Evolutionary conservation across 139 green algal species (phyloP), one percentile per base, ranked within the genome.

Genomic region (Pycnococcus provasolii): DNA sequence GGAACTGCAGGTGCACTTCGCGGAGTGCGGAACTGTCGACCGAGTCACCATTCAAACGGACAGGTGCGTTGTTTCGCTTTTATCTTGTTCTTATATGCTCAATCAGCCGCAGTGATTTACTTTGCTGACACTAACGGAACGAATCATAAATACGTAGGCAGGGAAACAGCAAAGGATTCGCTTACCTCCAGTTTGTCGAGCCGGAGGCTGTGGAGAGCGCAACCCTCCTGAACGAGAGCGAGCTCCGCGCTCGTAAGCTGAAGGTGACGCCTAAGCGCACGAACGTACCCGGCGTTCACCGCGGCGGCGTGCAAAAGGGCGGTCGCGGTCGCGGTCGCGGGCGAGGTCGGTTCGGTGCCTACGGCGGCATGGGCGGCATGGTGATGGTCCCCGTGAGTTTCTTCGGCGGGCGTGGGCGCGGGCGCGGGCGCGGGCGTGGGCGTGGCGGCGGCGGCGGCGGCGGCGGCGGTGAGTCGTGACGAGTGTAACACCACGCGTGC

Each of bases 151-250:
- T 26, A 26, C 26, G 26, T 26, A 26, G 26, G 26, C 26, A 26
- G 26, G 26, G 26, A 26, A 26, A 26, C 26, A 26, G 26, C 26
- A 26, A 26, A 26, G 92, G 86, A 87, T 98, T 87, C 82, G 92
- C 92, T 3, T 98, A 98, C 75, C 77, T 98, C 5, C 92, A 98
- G 86, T 98, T 98, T 66, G 50, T 96, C 42, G 91, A 97, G 74
- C 75, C 83, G 9, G 92, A 98, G 50, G 92, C 92, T 0, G 92
- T 97, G 42, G 53, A 81, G 11, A 90, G 87, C 50, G 91, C 92
- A 4, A 72, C 89, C 2, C 75, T 95, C 58, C 76, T 97, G 57
- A 85, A 89, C 37, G 86, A 83, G 42, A 85, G 75, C 3, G 84
- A 94, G 63, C 69, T 97, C 55, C 71, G 81, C 5, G 84, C 83